These are phyloP conservation scores for Phoma sp. DNA, from an alignment of 2,329 filamentous ascomycete species.

Conservation along the genomic window DNA sequence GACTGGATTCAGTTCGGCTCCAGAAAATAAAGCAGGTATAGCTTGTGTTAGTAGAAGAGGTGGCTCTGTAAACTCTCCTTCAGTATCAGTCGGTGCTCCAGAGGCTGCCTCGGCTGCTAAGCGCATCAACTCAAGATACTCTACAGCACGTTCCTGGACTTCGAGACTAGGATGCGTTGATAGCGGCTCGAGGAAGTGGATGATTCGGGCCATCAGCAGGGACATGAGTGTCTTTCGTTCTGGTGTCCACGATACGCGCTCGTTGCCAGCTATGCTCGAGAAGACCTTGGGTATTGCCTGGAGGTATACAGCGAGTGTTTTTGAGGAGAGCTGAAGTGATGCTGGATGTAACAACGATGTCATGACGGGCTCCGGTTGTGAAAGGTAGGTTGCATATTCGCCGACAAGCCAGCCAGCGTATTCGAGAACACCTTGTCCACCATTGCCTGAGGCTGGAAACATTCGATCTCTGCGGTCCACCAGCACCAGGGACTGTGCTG, in stretches of 20 bases:
- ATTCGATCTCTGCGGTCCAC: conserved; percentile 66
- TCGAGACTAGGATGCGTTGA: conserved; percentile 85
- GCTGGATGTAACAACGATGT: conserved; percentile 75
- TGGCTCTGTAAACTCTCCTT: conserved; percentile 75
- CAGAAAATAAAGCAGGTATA: conserved; percentile 84
- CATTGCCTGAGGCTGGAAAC: conserved; percentile 60
- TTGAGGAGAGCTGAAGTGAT: conserved; percentile 65
- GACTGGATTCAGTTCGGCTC: conserved; percentile 91
- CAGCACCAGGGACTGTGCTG: conserved; percentile 78
- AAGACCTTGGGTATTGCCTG: conserved; percentile 90
- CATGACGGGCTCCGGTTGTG: conserved; percentile 74
- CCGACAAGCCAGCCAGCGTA: conserved; percentile 86
- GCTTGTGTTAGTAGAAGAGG: conserved; percentile 89
- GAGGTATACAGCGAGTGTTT: conserved; percentile 78
- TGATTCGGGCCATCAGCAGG: conserved; percentile 80
- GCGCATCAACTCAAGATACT: conserved; percentile 88
- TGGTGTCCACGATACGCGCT: conserved; percentile 71
- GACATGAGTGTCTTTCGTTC: conserved; percentile 77
- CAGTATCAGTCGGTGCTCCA: conserved; percentile 61
- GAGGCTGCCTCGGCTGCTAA: conserved; percentile 82
- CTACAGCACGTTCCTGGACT: conserved; percentile 92
- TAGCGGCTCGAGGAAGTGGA: conserved; percentile 81
- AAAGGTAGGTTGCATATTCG: conserved; percentile 80
- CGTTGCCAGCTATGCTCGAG: conserved; percentile 71
- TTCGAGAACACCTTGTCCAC: conserved; percentile 70